Base-by-base conservation (phyloP, 2,329 filamentous ascomycete species). In the Corinectria fuckeliana region DNA sequence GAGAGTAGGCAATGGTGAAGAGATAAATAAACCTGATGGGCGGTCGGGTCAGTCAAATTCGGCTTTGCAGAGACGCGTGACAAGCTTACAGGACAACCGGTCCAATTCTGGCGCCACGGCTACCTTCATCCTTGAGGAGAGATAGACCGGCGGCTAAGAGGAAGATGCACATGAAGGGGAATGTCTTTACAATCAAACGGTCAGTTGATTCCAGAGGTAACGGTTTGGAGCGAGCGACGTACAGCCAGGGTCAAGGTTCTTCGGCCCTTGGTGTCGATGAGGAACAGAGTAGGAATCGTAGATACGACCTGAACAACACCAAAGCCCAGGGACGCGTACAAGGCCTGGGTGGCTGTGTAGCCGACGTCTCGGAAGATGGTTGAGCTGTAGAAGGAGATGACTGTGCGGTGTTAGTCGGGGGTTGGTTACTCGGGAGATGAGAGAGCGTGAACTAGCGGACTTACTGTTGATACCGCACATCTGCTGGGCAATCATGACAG, bases 401-500 rank as follows among this genome's bases (percentile, higher is more conserved):
- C 68, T 71, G 3, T 2, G 1, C 0, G 1, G 0, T 8, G n/a
- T 69, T 21, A 66, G 50, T 1, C n/a, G n/a, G n/a, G n/a, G n/a
- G n/a, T n/a, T n/a, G n/a, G n/a, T n/a, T n/a, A n/a, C n/a, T n/a
- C n/a, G n/a, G n/a, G n/a, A n/a, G n/a, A n/a, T n/a, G n/a, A n/a
- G n/a, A n/a, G n/a, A n/a, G n/a, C n/a, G n/a, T n/a, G n/a, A n/a
- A n/a, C n/a, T n/a, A n/a, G n/a, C n/a, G n/a, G 36, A 61, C 63
- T 56, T 54, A 68, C 69, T 71, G 54, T 68, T 69, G 54, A 71
- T 71, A 11, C 67, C 69, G 8, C 59, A 72, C 65, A 74, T 74
- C 74, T 90, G 87, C 73, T 90, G 88, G 0, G 86, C 87, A 70
- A 90, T 84, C 91, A 95, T 95, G 64, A 94, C 91, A 1, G 87